Evolutionary conservation across 148 eudicot species (phyloP).

Genomic region (Rhododendron williamsianum): DNA sequence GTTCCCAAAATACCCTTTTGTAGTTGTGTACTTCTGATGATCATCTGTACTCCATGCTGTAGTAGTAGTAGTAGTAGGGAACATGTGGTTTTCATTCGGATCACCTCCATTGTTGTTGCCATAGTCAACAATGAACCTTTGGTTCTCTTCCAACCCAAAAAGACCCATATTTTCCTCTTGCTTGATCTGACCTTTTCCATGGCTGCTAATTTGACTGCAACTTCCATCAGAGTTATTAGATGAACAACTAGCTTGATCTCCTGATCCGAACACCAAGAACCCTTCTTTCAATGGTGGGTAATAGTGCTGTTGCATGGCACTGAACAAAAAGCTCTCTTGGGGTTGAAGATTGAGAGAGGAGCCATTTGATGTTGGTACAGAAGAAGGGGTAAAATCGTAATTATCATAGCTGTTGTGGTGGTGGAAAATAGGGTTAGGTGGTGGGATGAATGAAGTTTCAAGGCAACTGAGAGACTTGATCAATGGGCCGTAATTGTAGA

Average conservation of each 20-base stretch:
- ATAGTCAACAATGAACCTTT: not conserved
- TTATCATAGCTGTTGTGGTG: conserved; percentile 3
- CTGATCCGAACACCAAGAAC: not conserved
- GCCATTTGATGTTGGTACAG: not conserved
- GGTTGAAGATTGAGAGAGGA: not conserved
- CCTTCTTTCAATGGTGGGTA: conserved; percentile 1
- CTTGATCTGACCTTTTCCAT: not conserved
- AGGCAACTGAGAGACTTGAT: conserved; percentile 10
- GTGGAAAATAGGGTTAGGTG: conserved; percentile 7
- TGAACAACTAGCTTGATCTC: conserved; percentile 1
- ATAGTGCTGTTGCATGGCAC: not conserved
- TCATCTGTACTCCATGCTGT: not conserved
- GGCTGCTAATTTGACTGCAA: not conserved
- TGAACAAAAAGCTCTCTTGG: not conserved
- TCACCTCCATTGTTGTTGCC: not conserved
- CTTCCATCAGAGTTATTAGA: conserved; percentile 2
- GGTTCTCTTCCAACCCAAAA: not conserved
- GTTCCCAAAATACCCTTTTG: not conserved
- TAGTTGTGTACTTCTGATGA: not conserved
- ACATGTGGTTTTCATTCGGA: not conserved
- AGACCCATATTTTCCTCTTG: not conserved
- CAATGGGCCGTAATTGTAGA: not conserved
- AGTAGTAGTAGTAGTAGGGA: not conserved
- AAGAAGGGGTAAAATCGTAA: not conserved
- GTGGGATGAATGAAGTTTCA: conserved; percentile 7